Percentiles rank a stretch among this genome's conserved stretches.
These are phyloP conservation scores for Scytalidium sp. DNA, from an alignment of 2,329 filamentous ascomycete genomes.

Conservation along the genomic window DNA sequence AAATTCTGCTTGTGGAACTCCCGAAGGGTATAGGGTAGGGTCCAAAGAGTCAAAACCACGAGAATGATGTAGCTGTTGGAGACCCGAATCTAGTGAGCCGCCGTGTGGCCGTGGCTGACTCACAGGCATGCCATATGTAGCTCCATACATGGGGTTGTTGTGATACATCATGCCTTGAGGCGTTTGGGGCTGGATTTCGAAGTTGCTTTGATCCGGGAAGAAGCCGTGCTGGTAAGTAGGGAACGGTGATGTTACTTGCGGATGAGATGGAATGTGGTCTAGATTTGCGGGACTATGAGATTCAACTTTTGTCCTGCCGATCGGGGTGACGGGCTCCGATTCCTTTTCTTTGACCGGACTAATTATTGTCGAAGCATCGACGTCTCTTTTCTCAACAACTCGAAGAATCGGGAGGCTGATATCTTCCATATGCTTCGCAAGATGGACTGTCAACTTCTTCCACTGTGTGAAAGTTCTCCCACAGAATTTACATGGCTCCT, in stretches of 20 bases:
- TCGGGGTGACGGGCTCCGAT: constrained; percentile 24
- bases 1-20: constrained; percentile 3
- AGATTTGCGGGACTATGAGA: constrained; percentile 22
- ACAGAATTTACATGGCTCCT: constrained; percentile 87
- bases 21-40: constrained; percentile 17
- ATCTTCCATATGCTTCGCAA: constrained; percentile 92
- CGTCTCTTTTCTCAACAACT: constrained; percentile 49
- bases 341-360: constrained; percentile 54
- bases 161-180: constrained; percentile 12
- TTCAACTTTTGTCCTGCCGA: constrained; percentile 20
- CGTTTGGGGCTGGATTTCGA: constrained; percentile 15
- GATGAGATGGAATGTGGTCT: constrained; percentile 13
- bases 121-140: constrained; percentile 15
- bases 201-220: constrained; percentile 15
- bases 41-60: constrained; percentile 15
- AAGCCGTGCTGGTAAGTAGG: constrained; percentile 12
- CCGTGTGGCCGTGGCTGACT: constrained; percentile 16
- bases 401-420: constrained; percentile 78
- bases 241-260: constrained; percentile 17
- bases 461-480: constrained; percentile 76
- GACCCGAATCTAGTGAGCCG: constrained; percentile 8
- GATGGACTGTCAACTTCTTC: constrained; percentile 92
- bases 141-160: constrained; percentile 16
- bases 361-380: constrained; percentile 62
- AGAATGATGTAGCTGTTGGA: constrained; percentile 13